Percentiles rank a stretch among this genome's conserved stretches.
phyloP scores from a whole-genome alignment of 768 basidiomycete genomes.

The Tylopilus cervinicoccineus region DNA sequence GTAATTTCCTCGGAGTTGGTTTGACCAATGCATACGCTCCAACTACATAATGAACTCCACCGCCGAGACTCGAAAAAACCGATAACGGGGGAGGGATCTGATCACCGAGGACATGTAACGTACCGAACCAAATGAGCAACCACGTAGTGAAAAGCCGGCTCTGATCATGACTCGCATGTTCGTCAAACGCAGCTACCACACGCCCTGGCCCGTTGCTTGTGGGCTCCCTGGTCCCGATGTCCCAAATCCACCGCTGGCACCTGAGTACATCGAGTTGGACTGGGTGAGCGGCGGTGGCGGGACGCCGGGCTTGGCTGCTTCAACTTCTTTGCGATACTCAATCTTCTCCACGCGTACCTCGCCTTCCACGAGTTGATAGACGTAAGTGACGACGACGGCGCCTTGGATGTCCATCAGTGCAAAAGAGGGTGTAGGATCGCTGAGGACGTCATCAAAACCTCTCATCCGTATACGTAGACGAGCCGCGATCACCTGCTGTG shows the following conservation, averaged over 20 bases:
- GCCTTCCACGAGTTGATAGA: conserved; percentile 91
- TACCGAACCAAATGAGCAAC: neutral
- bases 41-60: neutral
- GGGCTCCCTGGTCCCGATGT: conserved; percentile 25
- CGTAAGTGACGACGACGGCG: conserved; percentile 93
- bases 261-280: conserved; percentile 32
- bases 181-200: conserved; percentile 20
- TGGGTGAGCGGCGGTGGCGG: conserved; percentile 20
- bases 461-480: neutral
- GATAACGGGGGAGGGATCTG: neutral
- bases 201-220: conserved; percentile 22
- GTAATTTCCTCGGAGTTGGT: neutral
- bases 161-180: neutral
- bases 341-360: conserved; percentile 94
- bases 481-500: conserved; percentile 7
- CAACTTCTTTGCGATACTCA: conserved; percentile 69
- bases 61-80: neutral
- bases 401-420: conserved; percentile 98
- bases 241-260: conserved; percentile 20
- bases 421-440: conserved; percentile 89
- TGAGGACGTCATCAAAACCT: conserved; percentile 26
- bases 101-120: neutral
- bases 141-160: neutral
- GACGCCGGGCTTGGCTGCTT: conserved; percentile 31
- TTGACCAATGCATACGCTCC: neutral